Conservation (phyloP, 805 yeast genomes). For the Lachancea sp. region DNA sequence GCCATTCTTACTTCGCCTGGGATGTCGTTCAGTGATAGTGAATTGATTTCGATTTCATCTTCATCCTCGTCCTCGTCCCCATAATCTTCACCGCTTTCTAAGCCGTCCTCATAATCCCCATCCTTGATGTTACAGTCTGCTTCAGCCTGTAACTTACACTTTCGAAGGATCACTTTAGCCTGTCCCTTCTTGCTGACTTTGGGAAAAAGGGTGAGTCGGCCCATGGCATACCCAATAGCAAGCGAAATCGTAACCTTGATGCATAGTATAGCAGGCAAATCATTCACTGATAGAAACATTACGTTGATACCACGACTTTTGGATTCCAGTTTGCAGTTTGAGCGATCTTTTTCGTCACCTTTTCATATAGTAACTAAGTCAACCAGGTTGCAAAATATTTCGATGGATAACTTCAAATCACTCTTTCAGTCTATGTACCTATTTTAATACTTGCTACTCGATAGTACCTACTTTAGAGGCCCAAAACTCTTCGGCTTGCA, state of each 20-base stretch:
- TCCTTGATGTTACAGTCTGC: slow-evolving; percentile 6
- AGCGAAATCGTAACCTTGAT: slow-evolving; percentile 27
- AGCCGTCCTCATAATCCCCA: slow-evolving; percentile 21
- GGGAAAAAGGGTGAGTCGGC: slow-evolving; percentile 19
- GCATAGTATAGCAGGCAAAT: slow-evolving; percentile 18
- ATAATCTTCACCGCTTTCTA: slow-evolving; percentile 33
- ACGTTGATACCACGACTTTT: no score
- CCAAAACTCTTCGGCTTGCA: slow-evolving; percentile 86
- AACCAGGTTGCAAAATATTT: no score
- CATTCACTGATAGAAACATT: slow-evolving; percentile 12
- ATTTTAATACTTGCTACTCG: background rate
- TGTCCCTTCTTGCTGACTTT: slow-evolving; percentile 12
- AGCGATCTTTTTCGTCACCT: background rate
- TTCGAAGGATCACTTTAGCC: slow-evolving; percentile 13
- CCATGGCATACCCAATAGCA: slow-evolving; percentile 28
- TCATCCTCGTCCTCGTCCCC: slow-evolving; percentile 47
- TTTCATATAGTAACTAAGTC: no score
- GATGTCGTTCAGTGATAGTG: slow-evolving; percentile 52
- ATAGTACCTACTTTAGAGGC: slow-evolving; percentile 37
- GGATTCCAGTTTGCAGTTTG: no score
- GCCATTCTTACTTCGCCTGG: slow-evolving; percentile 87
- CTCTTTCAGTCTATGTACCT: slow-evolving; percentile 1
- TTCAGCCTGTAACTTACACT: slow-evolving; percentile 17
- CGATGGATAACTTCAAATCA: no score
- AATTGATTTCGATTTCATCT: slow-evolving; percentile 53